phyloP scores from a whole-genome alignment of 257 asterid species.

The Henckelia pumila region DNA sequence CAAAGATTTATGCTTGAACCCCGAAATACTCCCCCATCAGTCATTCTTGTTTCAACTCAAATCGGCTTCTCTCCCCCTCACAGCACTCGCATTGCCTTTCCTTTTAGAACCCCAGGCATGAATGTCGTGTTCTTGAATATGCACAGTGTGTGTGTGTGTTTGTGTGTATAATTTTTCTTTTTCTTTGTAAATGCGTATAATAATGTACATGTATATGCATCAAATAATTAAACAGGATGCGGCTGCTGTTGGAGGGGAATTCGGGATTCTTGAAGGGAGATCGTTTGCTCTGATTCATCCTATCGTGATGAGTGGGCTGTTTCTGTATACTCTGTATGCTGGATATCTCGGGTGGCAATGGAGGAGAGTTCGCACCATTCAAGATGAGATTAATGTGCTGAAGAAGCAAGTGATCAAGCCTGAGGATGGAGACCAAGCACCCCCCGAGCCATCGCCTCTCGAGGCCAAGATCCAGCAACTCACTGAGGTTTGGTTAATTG shows the following conservation, averaged over 20 bases:
- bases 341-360: slow-evolving; percentile 99
- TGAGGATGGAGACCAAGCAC: slow-evolving; percentile 51
- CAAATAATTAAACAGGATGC: slow-evolving; percentile 48
- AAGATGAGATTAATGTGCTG: slow-evolving; percentile 68
- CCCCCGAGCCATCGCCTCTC: slow-evolving; percentile 62
- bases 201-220: no score
- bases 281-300: slow-evolving; percentile 79
- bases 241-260: slow-evolving; percentile 73
- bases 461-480: slow-evolving; percentile 81
- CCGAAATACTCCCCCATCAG: slow-evolving; percentile 24
- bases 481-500: no score
- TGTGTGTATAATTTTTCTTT: background rate
- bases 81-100: slow-evolving; percentile 63
- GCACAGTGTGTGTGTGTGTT: background rate
- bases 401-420: slow-evolving; percentile 68
- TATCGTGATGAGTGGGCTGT: slow-evolving; percentile 66
- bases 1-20: slow-evolving; percentile 14
- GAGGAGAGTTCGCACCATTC: slow-evolving; percentile 85
- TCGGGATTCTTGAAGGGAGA: slow-evolving; percentile 88
- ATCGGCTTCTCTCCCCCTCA: slow-evolving; percentile 61
- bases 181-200: background rate
- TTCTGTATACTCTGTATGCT: slow-evolving; percentile 68
- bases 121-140: slow-evolving; percentile 8
- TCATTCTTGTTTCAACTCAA: slow-evolving; percentile 28
- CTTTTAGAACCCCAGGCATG: slow-evolving; percentile 48